Conservation (phyloP, 1,284 basidiomycete genomes). For the Boletus austroedulis region DNA sequence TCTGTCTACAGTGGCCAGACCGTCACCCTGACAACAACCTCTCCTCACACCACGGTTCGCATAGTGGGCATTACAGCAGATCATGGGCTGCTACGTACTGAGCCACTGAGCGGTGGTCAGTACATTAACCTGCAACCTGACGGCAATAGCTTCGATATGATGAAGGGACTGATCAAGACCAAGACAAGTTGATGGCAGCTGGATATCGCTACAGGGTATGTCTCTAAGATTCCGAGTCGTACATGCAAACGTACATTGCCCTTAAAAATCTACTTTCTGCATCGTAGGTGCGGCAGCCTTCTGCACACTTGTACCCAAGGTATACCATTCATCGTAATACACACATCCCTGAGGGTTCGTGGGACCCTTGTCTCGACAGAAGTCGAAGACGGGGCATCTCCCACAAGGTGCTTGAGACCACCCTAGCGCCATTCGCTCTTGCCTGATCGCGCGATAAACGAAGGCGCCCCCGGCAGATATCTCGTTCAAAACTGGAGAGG, state of each 20-base stretch:
- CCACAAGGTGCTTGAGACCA: conserved; percentile 53
- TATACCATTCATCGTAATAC: conserved; percentile 51
- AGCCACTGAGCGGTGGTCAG: conserved; percentile 49
- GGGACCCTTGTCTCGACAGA: conserved; percentile 51
- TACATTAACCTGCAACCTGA: conserved; percentile 84
- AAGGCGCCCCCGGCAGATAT: conserved; percentile 24
- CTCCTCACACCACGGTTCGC: conserved; percentile 67
- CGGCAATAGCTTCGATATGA: conserved; percentile 95
- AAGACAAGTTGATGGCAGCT: conserved; percentile 40
- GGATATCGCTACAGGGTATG: conserved; percentile 5
- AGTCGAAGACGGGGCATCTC: conserved; percentile 51
- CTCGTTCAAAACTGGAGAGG: conserved; percentile 20
- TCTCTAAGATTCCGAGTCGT: not conserved
- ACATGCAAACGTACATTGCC: not conserved
- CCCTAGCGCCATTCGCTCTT: conserved; percentile 42
- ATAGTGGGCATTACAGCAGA: conserved; percentile 88
- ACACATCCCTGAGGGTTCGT: conserved; percentile 52
- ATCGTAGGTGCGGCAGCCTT: conserved; percentile 7
- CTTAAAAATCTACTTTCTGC: conserved; percentile 26
- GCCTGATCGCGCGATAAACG: conserved; percentile 49
- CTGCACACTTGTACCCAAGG: conserved; percentile 16
- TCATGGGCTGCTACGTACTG: conserved; percentile 82
- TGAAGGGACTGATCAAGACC: conserved; percentile 82
- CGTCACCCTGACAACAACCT: conserved; percentile 77
- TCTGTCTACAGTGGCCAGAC: conserved; percentile 65